phyloP scores from a whole-genome alignment of 1,284 basidiomycete species.

The Golubevia pallescens region DNA sequence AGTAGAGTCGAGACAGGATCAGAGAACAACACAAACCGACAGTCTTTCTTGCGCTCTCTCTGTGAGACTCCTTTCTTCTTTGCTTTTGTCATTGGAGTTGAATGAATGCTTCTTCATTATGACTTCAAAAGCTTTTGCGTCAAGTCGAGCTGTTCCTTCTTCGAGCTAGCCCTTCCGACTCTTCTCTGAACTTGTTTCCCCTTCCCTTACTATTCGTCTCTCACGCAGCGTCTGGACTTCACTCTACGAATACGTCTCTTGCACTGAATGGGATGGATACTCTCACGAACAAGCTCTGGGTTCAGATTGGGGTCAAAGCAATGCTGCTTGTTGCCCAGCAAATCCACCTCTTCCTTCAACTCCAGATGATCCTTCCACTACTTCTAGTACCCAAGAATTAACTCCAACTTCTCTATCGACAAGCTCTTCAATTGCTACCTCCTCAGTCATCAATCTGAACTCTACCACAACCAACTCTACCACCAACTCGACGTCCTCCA shows the following conservation, averaged over 20 bases:
- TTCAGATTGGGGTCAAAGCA: slow-evolving; percentile 37
- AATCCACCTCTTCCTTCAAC: slow-evolving; percentile 21
- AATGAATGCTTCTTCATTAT: no score
- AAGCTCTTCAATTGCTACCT: not conserved
- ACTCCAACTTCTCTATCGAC: not conserved
- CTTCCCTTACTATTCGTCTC: no score
- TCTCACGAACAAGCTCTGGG: slow-evolving; percentile 29
- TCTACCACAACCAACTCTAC: not conserved
- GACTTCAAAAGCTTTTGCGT: no score
- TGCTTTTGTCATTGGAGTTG: no score
- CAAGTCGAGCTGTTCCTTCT: no score
- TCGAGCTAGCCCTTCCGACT: no score
- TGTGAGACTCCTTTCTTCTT: no score
- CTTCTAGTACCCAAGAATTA: not conserved
- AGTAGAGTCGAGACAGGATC: no score
- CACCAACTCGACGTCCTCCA: not conserved
- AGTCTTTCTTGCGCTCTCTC: no score
- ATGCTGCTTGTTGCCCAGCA: slow-evolving; percentile 36
- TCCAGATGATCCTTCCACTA: not conserved
- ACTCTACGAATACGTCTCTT: slow-evolving; percentile 30
- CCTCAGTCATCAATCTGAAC: not conserved
- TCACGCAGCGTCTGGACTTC: slow-evolving; percentile 39
- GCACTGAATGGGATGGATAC: slow-evolving; percentile 33
- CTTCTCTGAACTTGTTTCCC: no score
- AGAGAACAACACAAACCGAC: no score